A percentile compares a stretch with the other conserved stretches of the same genome.
Evolutionary conservation across 176 grass and related monocot species (phyloP).

Genomic region (Tillandsia leiboldiana): DNA sequence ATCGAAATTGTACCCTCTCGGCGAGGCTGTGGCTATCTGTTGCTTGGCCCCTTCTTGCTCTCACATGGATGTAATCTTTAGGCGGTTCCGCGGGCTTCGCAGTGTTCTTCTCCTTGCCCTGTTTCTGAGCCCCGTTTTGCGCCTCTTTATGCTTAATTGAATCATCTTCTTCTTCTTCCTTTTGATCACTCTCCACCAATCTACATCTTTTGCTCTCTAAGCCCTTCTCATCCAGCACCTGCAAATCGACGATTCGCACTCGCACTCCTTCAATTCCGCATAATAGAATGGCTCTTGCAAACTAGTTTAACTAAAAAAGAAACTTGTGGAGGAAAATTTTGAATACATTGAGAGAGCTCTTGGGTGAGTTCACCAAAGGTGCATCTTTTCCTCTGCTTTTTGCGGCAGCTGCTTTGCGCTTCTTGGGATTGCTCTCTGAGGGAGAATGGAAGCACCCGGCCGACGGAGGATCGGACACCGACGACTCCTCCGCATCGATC

Average conservation of each 20-base stretch:
- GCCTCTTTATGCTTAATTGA: conserved; percentile 39
- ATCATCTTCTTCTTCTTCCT: conserved; percentile 4
- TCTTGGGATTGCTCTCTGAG: conserved; percentile 48
- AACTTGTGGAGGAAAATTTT: background rate
- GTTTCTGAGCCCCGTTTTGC: conserved; percentile 39
- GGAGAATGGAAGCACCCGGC: conserved; percentile 15
- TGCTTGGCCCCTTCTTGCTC: conserved; percentile 87
- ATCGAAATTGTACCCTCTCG: conserved; percentile 63
- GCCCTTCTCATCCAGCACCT: conserved; percentile 37
- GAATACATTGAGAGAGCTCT: conserved; percentile 16
- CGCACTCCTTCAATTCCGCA: too few relatives aligned
- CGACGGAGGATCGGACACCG: conserved; percentile 50
- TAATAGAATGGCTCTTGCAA: background rate
- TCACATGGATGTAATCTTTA: conserved; percentile 94
- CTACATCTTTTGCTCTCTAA: conserved; percentile 48
- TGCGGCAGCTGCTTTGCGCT: conserved; percentile 53
- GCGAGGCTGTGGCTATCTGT: conserved; percentile 35
- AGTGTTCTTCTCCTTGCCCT: conserved; percentile 47
- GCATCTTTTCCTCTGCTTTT: conserved; percentile 69
- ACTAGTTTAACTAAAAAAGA: background rate
- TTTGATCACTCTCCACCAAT: conserved; percentile 11
- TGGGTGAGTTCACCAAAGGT: conserved; percentile 27
- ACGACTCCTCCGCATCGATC: conserved; percentile 52
- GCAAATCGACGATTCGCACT: conserved; percentile 1
- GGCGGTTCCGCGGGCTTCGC: conserved; percentile 52